Conservation (phyloP, 495 filamentous ascomycete species). For the Neurospora africana region DNA sequence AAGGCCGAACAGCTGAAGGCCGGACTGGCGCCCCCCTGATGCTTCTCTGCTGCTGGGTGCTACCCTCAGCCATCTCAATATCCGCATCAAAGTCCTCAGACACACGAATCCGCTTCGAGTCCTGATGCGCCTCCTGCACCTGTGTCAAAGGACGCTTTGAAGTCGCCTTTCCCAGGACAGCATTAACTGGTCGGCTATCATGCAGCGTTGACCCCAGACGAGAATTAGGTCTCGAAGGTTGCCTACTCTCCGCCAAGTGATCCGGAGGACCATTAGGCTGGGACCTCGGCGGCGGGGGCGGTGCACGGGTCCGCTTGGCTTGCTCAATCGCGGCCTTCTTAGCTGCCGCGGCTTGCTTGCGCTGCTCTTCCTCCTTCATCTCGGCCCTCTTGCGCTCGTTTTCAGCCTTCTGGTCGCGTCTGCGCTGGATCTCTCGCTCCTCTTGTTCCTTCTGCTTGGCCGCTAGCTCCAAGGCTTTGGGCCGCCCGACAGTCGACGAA, state of each 20-base stretch:
- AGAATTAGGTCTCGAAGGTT: conserved; percentile 27
- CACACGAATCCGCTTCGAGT: conserved; percentile 48
- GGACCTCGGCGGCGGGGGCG: conserved; percentile 39
- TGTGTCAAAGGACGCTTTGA: conserved; percentile 41
- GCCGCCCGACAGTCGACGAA: conserved; percentile 44
- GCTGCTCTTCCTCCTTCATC: conserved; percentile 36
- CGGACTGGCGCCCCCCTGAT: conserved; percentile 76
- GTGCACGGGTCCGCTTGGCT: conserved; percentile 44
- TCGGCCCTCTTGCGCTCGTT: conserved; percentile 61
- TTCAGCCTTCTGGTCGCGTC: conserved; percentile 66
- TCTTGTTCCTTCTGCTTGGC: conserved; percentile 70
- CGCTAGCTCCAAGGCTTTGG: conserved; percentile 52
- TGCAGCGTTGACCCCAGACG: conserved; percentile 31
- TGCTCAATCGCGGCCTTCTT: conserved; percentile 70
- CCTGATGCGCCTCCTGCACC: conserved; percentile 35
- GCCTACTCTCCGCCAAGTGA: conserved; percentile 22
- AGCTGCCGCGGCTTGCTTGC: conserved; percentile 26
- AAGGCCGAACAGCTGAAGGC: conserved; percentile 38
- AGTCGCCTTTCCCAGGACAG: conserved; percentile 31
- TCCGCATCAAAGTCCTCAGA: conserved; percentile 46
- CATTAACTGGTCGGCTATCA: conserved; percentile 36
- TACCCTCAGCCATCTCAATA: conserved; percentile 26
- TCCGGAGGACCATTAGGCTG: conserved; percentile 40
- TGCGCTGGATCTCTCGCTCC: conserved; percentile 66
- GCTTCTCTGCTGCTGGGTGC: conserved; percentile 19